Conservation (phyloP, 306 rosid species). For the Rosa rugosa region DNA sequence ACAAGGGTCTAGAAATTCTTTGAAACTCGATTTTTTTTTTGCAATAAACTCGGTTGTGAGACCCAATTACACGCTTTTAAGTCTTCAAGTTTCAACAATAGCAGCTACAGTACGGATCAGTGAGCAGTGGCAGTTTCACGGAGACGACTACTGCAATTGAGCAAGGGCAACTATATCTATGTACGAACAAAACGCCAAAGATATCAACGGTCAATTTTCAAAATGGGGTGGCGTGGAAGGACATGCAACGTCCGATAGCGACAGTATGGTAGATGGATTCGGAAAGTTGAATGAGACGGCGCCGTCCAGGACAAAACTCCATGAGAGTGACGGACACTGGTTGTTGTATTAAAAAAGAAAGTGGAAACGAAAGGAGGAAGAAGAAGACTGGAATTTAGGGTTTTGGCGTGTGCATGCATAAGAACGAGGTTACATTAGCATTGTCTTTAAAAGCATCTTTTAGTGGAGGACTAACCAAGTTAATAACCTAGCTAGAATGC, state of each 20-base stretch:
- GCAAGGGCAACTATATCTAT: neutral
- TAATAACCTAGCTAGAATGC: neutral
- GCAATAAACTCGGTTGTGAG: neutral
- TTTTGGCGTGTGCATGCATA: neutral
- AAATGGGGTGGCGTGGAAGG: conserved; percentile 29
- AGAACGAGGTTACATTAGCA: neutral
- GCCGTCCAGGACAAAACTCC: conserved; percentile 28
- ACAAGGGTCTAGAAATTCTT: neutral
- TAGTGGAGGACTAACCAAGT: neutral
- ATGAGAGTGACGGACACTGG: conserved; percentile 7
- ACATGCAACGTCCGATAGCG: conserved; percentile 12
- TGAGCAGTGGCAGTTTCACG: neutral
- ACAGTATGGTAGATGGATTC: conserved; percentile 23
- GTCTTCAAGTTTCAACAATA: neutral
- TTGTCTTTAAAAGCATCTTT: neutral
- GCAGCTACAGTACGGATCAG: neutral
- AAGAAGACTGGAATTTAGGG: conserved; percentile 6
- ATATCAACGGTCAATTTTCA: conserved; percentile 21
- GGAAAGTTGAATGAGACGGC: conserved; percentile 31
- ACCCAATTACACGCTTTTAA: neutral
- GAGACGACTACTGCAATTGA: neutral
- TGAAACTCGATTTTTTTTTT: neutral
- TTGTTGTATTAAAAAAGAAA: neutral
- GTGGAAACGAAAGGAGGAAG: neutral
- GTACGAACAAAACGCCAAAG: neutral